Conservation (phyloP, 306 rosid species). For the Acacia crassicarpa region DNA sequence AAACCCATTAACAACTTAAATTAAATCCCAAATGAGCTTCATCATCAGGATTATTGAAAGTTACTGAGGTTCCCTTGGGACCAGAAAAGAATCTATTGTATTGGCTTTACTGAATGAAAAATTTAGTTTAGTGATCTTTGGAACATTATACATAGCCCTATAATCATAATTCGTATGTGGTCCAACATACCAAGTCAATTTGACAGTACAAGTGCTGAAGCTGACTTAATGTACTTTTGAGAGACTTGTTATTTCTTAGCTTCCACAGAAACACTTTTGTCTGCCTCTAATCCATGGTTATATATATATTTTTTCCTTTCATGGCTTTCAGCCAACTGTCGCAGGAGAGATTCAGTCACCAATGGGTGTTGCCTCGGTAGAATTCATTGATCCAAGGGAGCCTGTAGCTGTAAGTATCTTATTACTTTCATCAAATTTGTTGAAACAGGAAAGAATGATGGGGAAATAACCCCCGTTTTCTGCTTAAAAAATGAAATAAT, state of each 20-base stretch:
- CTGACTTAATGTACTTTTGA: neutral
- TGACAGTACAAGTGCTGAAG: slow-evolving; percentile 3
- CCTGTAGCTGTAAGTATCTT: slow-evolving; percentile 69
- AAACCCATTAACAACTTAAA: neutral
- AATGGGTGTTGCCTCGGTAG: slow-evolving; percentile 84
- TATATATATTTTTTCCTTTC: neutral
- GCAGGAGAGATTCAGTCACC: slow-evolving; percentile 91
- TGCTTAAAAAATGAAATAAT: neutral
- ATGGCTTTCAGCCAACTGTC: slow-evolving; percentile 69
- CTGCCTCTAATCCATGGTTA: neutral
- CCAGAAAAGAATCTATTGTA: neutral
- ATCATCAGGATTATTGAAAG: neutral
- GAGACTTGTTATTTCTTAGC: slow-evolving; percentile 9
- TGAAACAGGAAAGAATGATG: neutral
- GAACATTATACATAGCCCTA: neutral
- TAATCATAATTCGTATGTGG: neutral
- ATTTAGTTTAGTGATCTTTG: neutral
- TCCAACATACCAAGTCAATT: neutral
- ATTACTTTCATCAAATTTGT: slow-evolving; percentile 4
- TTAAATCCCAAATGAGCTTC: neutral
- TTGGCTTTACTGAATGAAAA: neutral
- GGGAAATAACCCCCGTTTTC: neutral
- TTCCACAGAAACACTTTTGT: slow-evolving; percentile 7
- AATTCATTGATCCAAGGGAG: slow-evolving; percentile 90
- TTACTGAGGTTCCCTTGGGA: neutral